Base-by-base conservation (phyloP, 228 moss, liverwort and hornwort species). In the Sphagnum magellanicum region DNA sequence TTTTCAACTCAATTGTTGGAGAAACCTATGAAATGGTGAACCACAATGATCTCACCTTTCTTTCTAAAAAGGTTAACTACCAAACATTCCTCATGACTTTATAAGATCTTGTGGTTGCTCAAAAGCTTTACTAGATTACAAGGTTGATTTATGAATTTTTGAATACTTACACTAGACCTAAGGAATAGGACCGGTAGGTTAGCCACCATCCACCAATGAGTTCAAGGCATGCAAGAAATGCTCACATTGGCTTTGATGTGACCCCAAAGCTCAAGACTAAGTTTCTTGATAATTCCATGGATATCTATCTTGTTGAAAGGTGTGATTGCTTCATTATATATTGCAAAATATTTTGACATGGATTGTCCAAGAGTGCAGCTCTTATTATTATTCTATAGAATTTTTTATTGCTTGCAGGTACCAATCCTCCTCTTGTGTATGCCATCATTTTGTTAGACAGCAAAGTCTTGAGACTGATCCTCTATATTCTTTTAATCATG, bases 171-270 rank as follows among this genome's bases (percentile, higher is more conserved):
- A 7, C 55, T 8, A 8, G 4, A 55, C 55, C 12, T 55, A 12
- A 4, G 12, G 55, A 8, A 1, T 1, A 12, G 12, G 55, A 55
- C 4, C 12, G 4, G 52, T 73, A 91, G 91, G 91, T 96, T 15
- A 89, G 94, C 70, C 98, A 98, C 63, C 98, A 98, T 71, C 98
- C 98, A n/a, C 98, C 98, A 51, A 94, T 98, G 89, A 69, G 94
- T 66, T 68, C 88, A 58, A 92, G 82, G 4, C 98, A 94, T 72
- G 91, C 90, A 6, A 94, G 92, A 75, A 98, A 90, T 65, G 86
- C 81, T 49, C 98, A 98, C 67, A 94, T 98, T 51, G 12, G 67
- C 6, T 98, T 94, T 55, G 92, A 98, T 63, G 72, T 98, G 0
- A 90, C 98, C 4, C 93, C 98, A 8, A 98, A 92, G 65, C 68